phyloP scores from a whole-genome alignment of 495 filamentous ascomycete genomes.

The Lichenothelia convexa region DNA sequence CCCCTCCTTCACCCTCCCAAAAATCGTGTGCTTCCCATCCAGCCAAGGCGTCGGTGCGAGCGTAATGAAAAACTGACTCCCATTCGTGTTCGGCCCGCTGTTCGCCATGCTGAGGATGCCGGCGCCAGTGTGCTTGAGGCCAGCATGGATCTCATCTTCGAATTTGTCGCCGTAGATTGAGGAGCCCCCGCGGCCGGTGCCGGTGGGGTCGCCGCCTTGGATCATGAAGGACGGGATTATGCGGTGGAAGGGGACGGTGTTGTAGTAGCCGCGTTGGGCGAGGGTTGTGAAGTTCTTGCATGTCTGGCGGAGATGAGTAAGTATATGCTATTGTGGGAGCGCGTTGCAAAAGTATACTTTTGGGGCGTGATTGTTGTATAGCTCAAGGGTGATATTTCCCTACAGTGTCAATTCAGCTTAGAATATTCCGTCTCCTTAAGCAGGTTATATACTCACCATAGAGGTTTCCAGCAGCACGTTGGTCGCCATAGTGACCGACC shows the following conservation, averaged over 20 bases:
- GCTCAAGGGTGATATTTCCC: conserved; percentile 75
- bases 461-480: conserved; percentile 63
- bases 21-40: conserved; percentile 95
- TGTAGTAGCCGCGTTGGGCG: conserved; percentile 68
- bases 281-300: conserved; percentile 80
- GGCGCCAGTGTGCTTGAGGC: conserved; percentile 82
- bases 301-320: conserved; percentile 34
- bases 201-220: conserved; percentile 89
- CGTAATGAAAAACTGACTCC: conserved; percentile 75
- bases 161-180: conserved; percentile 93
- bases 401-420: too few species aligned
- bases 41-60: conserved; percentile 92
- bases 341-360: conserved; percentile 26
- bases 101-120: conserved; percentile 95
- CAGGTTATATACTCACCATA: too few species aligned
- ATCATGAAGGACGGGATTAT: conserved; percentile 95
- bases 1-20: conserved; percentile 76
- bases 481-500: conserved; percentile 47
- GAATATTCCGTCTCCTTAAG: too few species aligned
- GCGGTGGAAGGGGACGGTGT: conserved; percentile 72
- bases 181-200: conserved; percentile 76
- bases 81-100: conserved; percentile 83
- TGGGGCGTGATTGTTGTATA: conserved; percentile 67
- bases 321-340: background rate
- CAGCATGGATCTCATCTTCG: conserved; percentile 67